These are phyloP conservation scores for Musa balbisiana DNA, from an alignment of 202 grass and related monocot species.

Conservation along the genomic window DNA sequence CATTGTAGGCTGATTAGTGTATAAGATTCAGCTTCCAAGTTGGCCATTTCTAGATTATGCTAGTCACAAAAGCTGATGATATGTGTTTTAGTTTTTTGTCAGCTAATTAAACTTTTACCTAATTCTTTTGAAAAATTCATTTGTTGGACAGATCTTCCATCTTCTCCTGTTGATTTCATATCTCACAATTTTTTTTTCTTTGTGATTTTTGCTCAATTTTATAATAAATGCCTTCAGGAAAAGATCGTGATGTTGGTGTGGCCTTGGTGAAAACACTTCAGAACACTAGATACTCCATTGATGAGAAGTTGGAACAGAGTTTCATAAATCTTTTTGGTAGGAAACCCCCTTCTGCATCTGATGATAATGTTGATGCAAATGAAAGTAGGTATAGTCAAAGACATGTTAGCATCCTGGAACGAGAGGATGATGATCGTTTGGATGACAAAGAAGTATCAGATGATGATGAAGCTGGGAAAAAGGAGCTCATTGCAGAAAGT, in stretches of 20 bases:
- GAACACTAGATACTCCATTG: slow-evolving; percentile 65
- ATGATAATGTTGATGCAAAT: slow-evolving; percentile 21
- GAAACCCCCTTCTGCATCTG: slow-evolving; percentile 23
- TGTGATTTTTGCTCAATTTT: slow-evolving; percentile 3
- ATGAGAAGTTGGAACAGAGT: slow-evolving; percentile 87
- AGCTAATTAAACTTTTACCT: too few species aligned
- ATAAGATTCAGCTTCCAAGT: too few species aligned
- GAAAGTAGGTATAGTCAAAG: slow-evolving; percentile 30
- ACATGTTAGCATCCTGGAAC: slow-evolving; percentile 26
- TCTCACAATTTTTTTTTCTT: not conserved
- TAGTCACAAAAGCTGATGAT: too few species aligned
- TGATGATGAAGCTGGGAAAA: not conserved
- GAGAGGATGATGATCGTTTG: not conserved
- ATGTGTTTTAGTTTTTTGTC: too few species aligned
- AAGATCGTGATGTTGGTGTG: slow-evolving; percentile 68
- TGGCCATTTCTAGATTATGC: too few species aligned
- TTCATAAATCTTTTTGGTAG: slow-evolving; percentile 74
- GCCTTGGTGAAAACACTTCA: slow-evolving; percentile 79
- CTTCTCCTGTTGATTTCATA: too few species aligned
- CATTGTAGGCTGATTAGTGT: too few species aligned
- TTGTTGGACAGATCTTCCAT: too few species aligned
- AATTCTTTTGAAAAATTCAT: too few species aligned
- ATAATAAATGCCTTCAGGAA: slow-evolving; percentile 30
- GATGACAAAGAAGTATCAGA: slow-evolving; percentile 8
- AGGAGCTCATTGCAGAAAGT: not conserved